A percentile compares a stretch with the other conserved stretches of the same genome.
These are phyloP conservation scores for Phytopythium cucurbitacearum DNA, from an alignment of 352 stramenopile species.

Conservation along the genomic window DNA sequence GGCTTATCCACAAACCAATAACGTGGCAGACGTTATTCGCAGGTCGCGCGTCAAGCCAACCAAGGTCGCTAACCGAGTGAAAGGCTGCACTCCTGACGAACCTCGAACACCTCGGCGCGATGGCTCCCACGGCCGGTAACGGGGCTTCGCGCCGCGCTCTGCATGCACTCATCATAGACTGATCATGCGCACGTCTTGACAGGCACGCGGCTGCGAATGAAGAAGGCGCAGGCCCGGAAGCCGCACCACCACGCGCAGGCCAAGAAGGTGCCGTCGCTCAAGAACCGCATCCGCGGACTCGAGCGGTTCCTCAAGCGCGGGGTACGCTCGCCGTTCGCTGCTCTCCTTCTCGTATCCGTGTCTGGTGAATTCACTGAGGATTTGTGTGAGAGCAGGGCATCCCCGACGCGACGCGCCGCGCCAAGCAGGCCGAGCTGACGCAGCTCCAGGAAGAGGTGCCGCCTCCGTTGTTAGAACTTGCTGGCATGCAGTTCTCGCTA, in stretches of 20 bases:
- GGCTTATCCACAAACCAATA: background rate
- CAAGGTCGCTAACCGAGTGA: background rate
- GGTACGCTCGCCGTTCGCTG: constrained; percentile 14
- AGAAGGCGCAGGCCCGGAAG: constrained; percentile 55
- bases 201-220: constrained; percentile 75
- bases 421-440: constrained; percentile 47
- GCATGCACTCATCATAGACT: too few relatives aligned
- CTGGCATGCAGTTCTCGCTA: background rate
- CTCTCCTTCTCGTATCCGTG: background rate
- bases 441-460: constrained; percentile 41
- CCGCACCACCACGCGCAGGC: constrained; percentile 15
- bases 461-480: background rate
- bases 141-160: background rate
- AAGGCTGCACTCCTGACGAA: background rate
- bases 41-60: constrained; percentile 10
- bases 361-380: background rate
- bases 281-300: constrained; percentile 78
- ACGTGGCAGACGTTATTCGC: background rate
- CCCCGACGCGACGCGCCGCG: constrained; percentile 30
- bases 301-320: constrained; percentile 77
- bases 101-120: constrained; percentile 6
- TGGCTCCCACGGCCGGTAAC: constrained; percentile 51
- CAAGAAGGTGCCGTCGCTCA: constrained; percentile 78
- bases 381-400: constrained; percentile 20
- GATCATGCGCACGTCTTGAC: background rate